These are phyloP conservation scores for Fusarium kyushuense DNA, from an alignment of 2,329 filamentous ascomycete genomes.

Conservation along the genomic window DNA sequence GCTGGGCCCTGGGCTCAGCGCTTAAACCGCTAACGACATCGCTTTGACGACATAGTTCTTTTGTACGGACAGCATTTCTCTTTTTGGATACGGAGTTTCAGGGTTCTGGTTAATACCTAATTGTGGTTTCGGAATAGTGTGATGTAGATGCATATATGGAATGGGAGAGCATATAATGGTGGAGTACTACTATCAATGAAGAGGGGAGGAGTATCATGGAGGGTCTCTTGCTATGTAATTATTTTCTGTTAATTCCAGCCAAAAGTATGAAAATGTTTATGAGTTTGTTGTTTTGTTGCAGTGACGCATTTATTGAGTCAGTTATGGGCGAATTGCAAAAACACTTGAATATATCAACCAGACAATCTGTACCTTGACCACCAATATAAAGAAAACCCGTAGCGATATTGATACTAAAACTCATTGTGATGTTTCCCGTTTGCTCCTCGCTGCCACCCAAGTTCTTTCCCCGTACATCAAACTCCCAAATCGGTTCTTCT, in stretches of 20 bases:
- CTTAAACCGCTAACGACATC: constrained; percentile 8
- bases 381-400: background rate
- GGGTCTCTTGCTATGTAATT: constrained; percentile 28
- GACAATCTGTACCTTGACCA: background rate
- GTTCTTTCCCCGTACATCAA: background rate
- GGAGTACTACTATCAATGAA: constrained; percentile 1
- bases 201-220: constrained; percentile 4
- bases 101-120: constrained; percentile 37
- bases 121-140: constrained; percentile 7
- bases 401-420: too few species aligned
- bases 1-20: constrained; percentile 10
- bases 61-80: constrained; percentile 35
- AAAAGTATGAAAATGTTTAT: constrained; percentile 16
- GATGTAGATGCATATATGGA: constrained; percentile 21
- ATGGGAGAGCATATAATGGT: constrained; percentile 12
- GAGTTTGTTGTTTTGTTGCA: background rate
- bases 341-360: background rate
- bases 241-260: constrained; percentile 23
- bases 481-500: too few species aligned
- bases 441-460: background rate
- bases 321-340: background rate
- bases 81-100: constrained; percentile 31
- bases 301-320: background rate
- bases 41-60: constrained; percentile 21
- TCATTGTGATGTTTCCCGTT: background rate